These are phyloP conservation scores for Astrothelium subdiscretum DNA, from an alignment of 495 filamentous ascomycete genomes.

Conservation along the genomic window DNA sequence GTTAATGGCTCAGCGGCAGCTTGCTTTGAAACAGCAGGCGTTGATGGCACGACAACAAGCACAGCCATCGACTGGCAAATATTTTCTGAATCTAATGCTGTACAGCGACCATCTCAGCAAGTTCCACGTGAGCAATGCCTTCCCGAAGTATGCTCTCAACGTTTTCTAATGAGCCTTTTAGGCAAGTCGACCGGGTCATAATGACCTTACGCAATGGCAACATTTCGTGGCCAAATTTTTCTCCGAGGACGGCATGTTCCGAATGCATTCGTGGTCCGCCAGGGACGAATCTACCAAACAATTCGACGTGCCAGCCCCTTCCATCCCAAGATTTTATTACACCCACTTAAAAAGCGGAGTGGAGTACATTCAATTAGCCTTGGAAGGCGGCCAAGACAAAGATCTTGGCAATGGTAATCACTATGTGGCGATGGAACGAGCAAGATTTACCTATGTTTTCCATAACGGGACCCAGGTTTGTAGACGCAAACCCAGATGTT, in stretches of 20 bases:
- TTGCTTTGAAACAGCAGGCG: conserved; percentile 12
- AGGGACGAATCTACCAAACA: conserved; percentile 46
- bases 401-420: conserved; percentile 9
- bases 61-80: conserved; percentile 31
- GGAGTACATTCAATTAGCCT: conserved; percentile 62
- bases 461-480: conserved; percentile 25
- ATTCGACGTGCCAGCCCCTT: conserved; percentile 65
- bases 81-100: conserved; percentile 50
- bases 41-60: conserved; percentile 5
- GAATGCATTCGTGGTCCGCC: conserved; percentile 43
- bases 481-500: not conserved
- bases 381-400: conserved; percentile 40
- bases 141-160: not conserved
- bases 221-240: conserved; percentile 66
- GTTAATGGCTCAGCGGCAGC: conserved; percentile 10
- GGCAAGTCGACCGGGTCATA: conserved; percentile 18
- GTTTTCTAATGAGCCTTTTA: not conserved
- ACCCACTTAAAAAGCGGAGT: conserved; percentile 79
- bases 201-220: conserved; percentile 61
- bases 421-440: conserved; percentile 17
- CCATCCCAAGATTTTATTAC: conserved; percentile 67
- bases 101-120: conserved; percentile 62
- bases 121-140: conserved; percentile 40
- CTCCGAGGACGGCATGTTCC: conserved; percentile 55
- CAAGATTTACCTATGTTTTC: conserved; percentile 27